These are phyloP conservation scores for Fusarium agapanthi DNA, from an alignment of 2,329 filamentous ascomycete genomes.

Conservation along the genomic window DNA sequence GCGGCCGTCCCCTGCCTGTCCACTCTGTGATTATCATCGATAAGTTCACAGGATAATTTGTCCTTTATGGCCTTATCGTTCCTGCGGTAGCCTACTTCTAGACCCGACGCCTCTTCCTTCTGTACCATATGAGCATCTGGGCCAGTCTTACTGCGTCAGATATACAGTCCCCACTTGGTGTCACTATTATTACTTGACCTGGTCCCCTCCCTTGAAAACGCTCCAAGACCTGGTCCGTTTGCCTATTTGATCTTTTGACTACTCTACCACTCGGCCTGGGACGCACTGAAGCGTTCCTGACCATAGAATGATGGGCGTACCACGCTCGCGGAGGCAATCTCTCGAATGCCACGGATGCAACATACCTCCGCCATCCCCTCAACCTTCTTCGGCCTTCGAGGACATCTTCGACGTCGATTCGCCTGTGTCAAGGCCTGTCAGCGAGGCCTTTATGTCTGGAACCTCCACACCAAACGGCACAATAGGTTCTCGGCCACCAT, in stretches of 20 bases:
- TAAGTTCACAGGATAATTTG: slow-evolving; percentile 9
- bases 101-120: slow-evolving; percentile 37
- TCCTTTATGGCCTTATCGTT: slow-evolving; percentile 21
- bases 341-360: slow-evolving; percentile 54
- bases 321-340: slow-evolving; percentile 56
- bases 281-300: slow-evolving; percentile 30
- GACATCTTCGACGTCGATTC: slow-evolving; percentile 55
- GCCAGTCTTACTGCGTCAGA: slow-evolving; percentile 31
- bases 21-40: slow-evolving; percentile 4
- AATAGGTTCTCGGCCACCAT: slow-evolving; percentile 61
- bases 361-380: slow-evolving; percentile 55
- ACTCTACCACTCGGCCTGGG: slow-evolving; percentile 28
- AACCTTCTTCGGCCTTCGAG: slow-evolving; percentile 55
- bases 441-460: slow-evolving; percentile 57
- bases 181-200: slow-evolving; percentile 37
- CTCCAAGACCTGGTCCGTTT: slow-evolving; percentile 11
- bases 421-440: slow-evolving; percentile 58
- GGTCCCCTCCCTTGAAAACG: slow-evolving; percentile 26
- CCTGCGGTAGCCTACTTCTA: slow-evolving; percentile 37
- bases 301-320: slow-evolving; percentile 54
- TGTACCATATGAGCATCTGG: slow-evolving; percentile 35
- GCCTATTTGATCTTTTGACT: slow-evolving; percentile 10
- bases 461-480: slow-evolving; percentile 47
- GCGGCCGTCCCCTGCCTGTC: slow-evolving; percentile 3
- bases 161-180: slow-evolving; percentile 22